Evolutionary conservation across 345 rosid genomes (phyloP), one percentile per base, ranked within the genome.

Genomic region (Bruguiera gymnorhiza): DNA sequence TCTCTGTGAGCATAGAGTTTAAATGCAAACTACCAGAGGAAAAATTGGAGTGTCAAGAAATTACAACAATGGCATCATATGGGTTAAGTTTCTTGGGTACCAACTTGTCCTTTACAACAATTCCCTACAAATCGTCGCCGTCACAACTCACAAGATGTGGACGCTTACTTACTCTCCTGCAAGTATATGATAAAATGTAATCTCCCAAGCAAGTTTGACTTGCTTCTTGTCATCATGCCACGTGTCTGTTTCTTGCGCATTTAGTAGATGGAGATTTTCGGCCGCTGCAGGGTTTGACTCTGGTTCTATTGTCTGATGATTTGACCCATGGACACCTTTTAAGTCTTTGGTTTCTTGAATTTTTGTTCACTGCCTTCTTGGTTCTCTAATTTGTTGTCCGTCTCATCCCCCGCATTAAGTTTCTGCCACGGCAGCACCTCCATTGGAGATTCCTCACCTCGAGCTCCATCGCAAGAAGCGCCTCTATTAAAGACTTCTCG

Each of bases 371-470:
- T n/a, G 20, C 29, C 39, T 30, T 51, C 62, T 43, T 6, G 60
- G 27, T 29, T 54, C 6, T 2, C 30, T 59, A 27, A 30, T 63
- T 63, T 64, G 46, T 59, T 52, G 20, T 53, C 65, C 37, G 26
- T 63, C 27, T 48, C 54, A 72, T 66, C 57, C 48, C 23, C 66
- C 5, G 13, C 29, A 32, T 36, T 13, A 7, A 31, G 32, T 18
- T 43, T 21, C 73, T 21, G 30, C 57, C 24, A 19, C 51, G 39
- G 54, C 59, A 62, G 30, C 72, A 67, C 15, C 60, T 5, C 16
- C 18, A 52, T 76, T 57, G 53, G 67, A 36, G 70, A 26, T 63
- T 60, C 72, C 46, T 63, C 70, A 50, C 57, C 61, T 65, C 66
- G 32, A 58, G 69, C 57, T 59, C 50, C 75, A 39, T 24, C 39